Evolutionary conservation across 2,329 filamentous ascomycete genomes (phyloP).

Genomic region (Penicillium sp.): DNA sequence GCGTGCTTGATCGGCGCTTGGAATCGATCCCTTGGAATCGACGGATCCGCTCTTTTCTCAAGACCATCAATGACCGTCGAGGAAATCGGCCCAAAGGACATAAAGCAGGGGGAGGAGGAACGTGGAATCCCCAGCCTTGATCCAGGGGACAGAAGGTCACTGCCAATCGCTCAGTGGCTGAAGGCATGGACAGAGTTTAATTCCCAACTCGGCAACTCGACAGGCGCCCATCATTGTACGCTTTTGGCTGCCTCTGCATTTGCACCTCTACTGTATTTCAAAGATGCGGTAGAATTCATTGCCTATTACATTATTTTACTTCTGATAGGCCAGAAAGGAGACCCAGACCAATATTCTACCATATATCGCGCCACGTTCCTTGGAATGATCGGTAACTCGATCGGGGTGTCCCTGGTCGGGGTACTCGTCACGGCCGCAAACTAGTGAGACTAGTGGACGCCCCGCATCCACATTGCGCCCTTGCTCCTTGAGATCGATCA

Average conservation of each 20-base stretch:
- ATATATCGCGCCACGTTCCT: neutral
- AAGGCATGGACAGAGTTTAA: neutral
- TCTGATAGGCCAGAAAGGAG: too few relatives aligned
- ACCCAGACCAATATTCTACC: neutral
- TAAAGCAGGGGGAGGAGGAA: neutral
- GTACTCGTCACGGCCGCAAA: neutral
- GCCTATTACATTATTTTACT: too few relatives aligned
- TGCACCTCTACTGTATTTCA: neutral
- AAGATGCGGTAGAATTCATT: too few relatives aligned
- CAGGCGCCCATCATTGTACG: neutral
- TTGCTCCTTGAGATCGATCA: too few relatives aligned
- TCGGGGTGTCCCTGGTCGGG: neutral
- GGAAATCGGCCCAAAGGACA: neutral
- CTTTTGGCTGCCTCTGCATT: neutral
- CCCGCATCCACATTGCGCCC: too few relatives aligned
- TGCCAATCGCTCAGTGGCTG: neutral
- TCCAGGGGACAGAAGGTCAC: neutral
- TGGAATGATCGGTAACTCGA: neutral
- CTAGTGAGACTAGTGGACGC: neutral
- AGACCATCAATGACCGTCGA: neutral
- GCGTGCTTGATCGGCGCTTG: constrained; percentile 4
- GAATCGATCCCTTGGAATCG: constrained; percentile 1
- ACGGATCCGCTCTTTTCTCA: too few relatives aligned
- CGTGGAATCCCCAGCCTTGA: too few relatives aligned
- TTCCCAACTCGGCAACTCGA: neutral